These are phyloP conservation scores for Stephania japonica DNA, from an alignment of 164 flowering plant species.

Conservation along the genomic window DNA sequence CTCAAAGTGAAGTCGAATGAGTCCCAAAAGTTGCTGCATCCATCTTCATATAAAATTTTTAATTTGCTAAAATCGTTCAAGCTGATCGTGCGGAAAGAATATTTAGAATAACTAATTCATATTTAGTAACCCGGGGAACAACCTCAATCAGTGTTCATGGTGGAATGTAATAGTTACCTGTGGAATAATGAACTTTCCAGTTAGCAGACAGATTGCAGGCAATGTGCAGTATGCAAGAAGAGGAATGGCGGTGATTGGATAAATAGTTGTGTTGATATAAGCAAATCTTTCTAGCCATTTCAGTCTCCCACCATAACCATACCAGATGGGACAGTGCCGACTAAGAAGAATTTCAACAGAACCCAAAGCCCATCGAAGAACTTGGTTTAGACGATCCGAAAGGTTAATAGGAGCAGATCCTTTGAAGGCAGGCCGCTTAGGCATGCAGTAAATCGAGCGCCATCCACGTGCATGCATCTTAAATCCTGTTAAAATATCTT, in stretches of 20 bases:
- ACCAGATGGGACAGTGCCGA: slow-evolving; percentile 17
- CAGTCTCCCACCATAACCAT: slow-evolving; percentile 18
- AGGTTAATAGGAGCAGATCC: slow-evolving; percentile 17
- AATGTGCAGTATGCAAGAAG: slow-evolving; percentile 15
- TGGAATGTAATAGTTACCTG: slow-evolving; percentile 7
- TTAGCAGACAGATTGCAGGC: slow-evolving; percentile 15
- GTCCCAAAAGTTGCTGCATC: neutral
- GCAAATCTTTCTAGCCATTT: slow-evolving; percentile 19
- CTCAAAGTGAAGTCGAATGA: neutral
- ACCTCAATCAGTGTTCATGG: neutral
- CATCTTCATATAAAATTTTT: neutral
- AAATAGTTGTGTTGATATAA: slow-evolving; percentile 17
- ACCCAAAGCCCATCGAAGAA: slow-evolving; percentile 17
- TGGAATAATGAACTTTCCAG: slow-evolving; percentile 18
- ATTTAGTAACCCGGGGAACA: neutral
- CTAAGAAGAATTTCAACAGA: slow-evolving; percentile 18
- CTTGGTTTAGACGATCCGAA: slow-evolving; percentile 18
- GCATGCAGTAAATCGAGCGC: slow-evolving; percentile 19
- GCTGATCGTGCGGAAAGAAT: neutral
- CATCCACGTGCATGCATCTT: slow-evolving; percentile 19
- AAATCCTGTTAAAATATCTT: slow-evolving; percentile 14
- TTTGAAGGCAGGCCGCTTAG: slow-evolving; percentile 12
- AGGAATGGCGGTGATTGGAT: slow-evolving; percentile 15
- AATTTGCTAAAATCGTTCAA: too few relatives aligned
- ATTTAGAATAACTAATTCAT: neutral